Evolutionary conservation across 257 asterid species (phyloP).

Genomic region (Prunella vulgaris): DNA sequence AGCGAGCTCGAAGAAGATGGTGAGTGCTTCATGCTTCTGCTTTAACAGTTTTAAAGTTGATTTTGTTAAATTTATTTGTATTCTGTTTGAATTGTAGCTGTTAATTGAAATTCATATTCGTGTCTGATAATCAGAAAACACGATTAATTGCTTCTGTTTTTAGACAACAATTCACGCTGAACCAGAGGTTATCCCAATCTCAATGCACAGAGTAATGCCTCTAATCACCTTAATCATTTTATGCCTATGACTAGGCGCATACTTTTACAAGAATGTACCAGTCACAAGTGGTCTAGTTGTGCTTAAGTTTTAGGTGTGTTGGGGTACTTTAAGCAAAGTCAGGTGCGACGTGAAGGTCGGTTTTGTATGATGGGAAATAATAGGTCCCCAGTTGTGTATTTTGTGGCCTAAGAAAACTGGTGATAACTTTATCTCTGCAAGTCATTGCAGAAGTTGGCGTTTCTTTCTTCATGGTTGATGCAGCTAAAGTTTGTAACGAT

Average conservation of each 20-base stretch:
- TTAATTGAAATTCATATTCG: not conserved
- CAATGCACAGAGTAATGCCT: not conserved
- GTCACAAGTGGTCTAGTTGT: not conserved
- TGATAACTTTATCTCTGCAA: not conserved
- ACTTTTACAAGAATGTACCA: not conserved
- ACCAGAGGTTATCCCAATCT: not conserved
- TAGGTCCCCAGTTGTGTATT: not conserved
- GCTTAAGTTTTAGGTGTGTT: not conserved
- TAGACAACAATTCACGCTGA: not conserved
- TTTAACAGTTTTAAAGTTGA: not conserved
- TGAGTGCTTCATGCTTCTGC: conserved; percentile 23
- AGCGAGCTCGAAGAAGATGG: conserved; percentile 98
- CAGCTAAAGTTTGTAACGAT: not conserved
- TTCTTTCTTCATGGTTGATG: too few species aligned
- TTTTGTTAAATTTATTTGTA: not conserved
- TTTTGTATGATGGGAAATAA: not conserved
- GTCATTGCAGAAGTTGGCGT: not conserved
- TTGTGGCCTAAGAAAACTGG: not conserved
- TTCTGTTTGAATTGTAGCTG: not conserved
- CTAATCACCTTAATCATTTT: not conserved
- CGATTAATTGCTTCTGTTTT: not conserved
- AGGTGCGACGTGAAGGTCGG: not conserved
- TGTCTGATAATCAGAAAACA: not conserved
- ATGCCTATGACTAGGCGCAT: not conserved
- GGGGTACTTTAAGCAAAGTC: not conserved